A percentile compares a stretch with the other conserved stretches of the same genome.
Evolutionary conservation across 257 asterid genomes (phyloP).

Genomic region (Jacaranda copaia): DNA sequence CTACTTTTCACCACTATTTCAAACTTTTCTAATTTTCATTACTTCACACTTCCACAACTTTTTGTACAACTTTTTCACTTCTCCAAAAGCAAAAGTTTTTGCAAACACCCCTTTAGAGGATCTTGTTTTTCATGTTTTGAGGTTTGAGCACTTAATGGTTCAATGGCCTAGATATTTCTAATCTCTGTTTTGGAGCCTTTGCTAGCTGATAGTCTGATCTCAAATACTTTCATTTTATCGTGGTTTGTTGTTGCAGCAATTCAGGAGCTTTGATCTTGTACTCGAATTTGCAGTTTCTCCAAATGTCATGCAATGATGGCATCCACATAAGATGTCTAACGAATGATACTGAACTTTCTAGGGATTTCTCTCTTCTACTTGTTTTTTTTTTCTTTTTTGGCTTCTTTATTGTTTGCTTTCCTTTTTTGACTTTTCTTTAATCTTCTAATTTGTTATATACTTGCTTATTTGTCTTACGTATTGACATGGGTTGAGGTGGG

Average conservation of each 20-base stretch:
- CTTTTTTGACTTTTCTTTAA: background rate
- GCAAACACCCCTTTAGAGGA: too few species aligned
- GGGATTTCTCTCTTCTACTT: background rate
- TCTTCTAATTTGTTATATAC: slow-evolving; percentile 10
- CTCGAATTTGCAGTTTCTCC: slow-evolving; percentile 20
- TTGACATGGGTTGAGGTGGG: slow-evolving; percentile 15
- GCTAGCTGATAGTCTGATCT: slow-evolving; percentile 1
- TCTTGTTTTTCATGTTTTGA: slow-evolving; percentile 1
- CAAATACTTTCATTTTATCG: background rate
- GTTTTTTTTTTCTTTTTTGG: background rate
- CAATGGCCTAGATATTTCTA: background rate
- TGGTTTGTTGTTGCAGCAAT: slow-evolving; percentile 2
- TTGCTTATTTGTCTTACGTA: slow-evolving; percentile 12
- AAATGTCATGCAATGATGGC: background rate
- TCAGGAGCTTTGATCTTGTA: slow-evolving; percentile 1
- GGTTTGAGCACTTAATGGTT: background rate
- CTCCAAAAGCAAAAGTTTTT: too few species aligned
- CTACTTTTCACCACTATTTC: too few species aligned
- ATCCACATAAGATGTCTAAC: slow-evolving; percentile 17
- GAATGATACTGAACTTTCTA: slow-evolving; percentile 21
- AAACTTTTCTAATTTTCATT: too few species aligned
- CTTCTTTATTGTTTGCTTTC: slow-evolving; percentile 12
- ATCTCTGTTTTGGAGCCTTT: slow-evolving; percentile 14
- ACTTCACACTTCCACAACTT: too few species aligned
- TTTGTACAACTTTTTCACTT: too few species aligned